These are phyloP conservation scores for Pseudogymnoascus sp. DNA, from an alignment of 2,329 filamentous ascomycete species.

Conservation along the genomic window DNA sequence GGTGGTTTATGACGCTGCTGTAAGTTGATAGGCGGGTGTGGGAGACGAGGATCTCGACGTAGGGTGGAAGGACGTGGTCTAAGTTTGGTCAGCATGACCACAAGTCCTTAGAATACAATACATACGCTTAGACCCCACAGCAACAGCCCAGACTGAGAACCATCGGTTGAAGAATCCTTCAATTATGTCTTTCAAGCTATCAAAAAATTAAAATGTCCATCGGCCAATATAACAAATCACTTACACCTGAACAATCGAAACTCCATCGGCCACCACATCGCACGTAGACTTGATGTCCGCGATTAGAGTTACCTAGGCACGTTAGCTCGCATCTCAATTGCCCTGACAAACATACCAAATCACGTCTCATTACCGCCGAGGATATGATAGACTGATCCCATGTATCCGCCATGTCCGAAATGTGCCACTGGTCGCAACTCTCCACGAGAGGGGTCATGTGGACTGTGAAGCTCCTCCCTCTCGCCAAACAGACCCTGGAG, in stretches of 20 bases:
- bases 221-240: too few species aligned
- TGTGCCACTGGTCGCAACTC: slow-evolving; percentile 62
- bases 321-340: neutral
- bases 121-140: slow-evolving; percentile 48
- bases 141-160: slow-evolving; percentile 54
- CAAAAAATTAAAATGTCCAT: slow-evolving; percentile 9
- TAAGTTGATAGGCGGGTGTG: slow-evolving; percentile 70
- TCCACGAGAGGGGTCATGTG: slow-evolving; percentile 58
- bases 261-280: slow-evolving; percentile 48
- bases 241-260: slow-evolving; percentile 45
- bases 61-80: slow-evolving; percentile 56
- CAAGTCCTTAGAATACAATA: too few species aligned
- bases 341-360: slow-evolving; percentile 43
- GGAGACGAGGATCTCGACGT: slow-evolving; percentile 66
- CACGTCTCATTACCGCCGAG: slow-evolving; percentile 60
- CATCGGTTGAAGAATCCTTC: slow-evolving; percentile 59
- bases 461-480: slow-evolving; percentile 60
- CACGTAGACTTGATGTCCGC: slow-evolving; percentile 50
- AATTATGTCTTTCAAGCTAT: slow-evolving; percentile 49
- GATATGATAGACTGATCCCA: slow-evolving; percentile 66
- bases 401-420: slow-evolving; percentile 52
- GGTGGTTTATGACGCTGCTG: slow-evolving; percentile 65
- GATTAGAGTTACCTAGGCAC: slow-evolving; percentile 45
- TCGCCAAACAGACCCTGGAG: slow-evolving; percentile 55
- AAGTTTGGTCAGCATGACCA: slow-evolving; percentile 12